Base-by-base conservation (phyloP, 2,329 filamentous ascomycete species). In the Trichoderma pleuroti region DNA sequence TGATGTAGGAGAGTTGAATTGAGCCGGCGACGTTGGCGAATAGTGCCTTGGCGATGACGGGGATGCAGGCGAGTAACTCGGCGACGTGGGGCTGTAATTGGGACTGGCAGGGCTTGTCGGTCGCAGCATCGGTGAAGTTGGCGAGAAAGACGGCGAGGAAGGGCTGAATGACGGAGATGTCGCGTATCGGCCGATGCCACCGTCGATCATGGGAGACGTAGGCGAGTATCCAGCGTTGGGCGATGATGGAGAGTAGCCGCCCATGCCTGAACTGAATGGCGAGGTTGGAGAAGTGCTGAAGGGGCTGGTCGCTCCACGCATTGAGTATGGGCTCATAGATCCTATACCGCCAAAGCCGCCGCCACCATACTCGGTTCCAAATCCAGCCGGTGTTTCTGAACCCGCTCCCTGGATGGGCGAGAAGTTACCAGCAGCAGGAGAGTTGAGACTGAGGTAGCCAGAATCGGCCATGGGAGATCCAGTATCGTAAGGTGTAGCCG, bases 401-500 rank as follows among this genome's bases (percentile, higher is more conserved):
- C 91, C 92, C 65, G 88, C 86, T 73, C 87, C 87, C 75, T 92
- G 90, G 77, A 96, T 93, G 63, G 93, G 93, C 39, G 93, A 96
- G 86, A 92, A 92, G 80, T 88, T 87, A 78, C 84, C 88, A 76
- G 84, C 85, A 72, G 83, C 88, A 74, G 90, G 88, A n/a, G 89
- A 90, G 73, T 85, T 87, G 74, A 90, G 84, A 74, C 87, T 87
- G 76, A 89, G 81, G 76, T 89, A 90, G 64, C 91, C 91, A 49
- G 88, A 89, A 76, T 94, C 91, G 9, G 86, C 87, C 82, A 94
- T 91, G 5, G 93, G 93, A 63, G 92, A 95, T 56, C 92, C 92
- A 28, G 90, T 92, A 78, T 98, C 96, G 81, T 99, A 99, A 1
- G 97, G 97, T 10, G 96, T 99, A 54, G 94, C 93, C 68, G 93